Conservation (phyloP, 2,329 filamentous ascomycete genomes). For the Chaetomium globosum region DNA sequence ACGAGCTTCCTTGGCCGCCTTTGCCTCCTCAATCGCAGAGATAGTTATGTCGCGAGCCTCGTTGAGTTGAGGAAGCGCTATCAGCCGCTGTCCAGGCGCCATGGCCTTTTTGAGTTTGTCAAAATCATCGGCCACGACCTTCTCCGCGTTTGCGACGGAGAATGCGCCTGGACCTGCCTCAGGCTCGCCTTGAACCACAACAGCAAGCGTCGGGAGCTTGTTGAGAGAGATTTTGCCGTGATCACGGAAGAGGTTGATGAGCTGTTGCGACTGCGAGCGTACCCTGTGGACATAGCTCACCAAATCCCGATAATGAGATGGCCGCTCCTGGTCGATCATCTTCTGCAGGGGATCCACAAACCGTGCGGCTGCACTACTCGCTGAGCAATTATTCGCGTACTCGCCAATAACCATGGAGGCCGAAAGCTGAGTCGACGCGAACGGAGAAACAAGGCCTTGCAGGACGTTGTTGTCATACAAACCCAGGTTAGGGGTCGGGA, state of each 20-base stretch:
- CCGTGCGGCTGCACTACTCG: slow-evolving; percentile 54
- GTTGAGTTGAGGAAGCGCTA: slow-evolving; percentile 75
- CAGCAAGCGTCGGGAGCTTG: slow-evolving; percentile 78
- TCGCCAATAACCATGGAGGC: slow-evolving; percentile 85
- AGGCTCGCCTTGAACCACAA: slow-evolving; percentile 89
- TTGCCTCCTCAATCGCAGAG: slow-evolving; percentile 77
- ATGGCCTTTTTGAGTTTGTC: slow-evolving; percentile 87
- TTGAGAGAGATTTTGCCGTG: slow-evolving; percentile 77
- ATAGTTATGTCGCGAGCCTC: slow-evolving; percentile 74
- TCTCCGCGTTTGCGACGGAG: slow-evolving; percentile 83
- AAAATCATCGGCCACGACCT: slow-evolving; percentile 81
- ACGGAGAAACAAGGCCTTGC: slow-evolving; percentile 69
- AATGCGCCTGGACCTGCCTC: slow-evolving; percentile 93
- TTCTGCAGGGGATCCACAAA: slow-evolving; percentile 69
- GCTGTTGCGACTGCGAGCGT: slow-evolving; percentile 85
- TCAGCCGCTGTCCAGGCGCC: slow-evolving; percentile 82
- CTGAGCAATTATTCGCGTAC: slow-evolving; percentile 66
- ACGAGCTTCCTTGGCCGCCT: slow-evolving; percentile 73
- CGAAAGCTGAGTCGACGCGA: slow-evolving; percentile 83
- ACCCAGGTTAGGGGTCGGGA: slow-evolving; percentile 65
- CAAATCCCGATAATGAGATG: slow-evolving; percentile 82
- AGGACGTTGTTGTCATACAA: slow-evolving; percentile 68
- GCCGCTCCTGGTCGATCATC: slow-evolving; percentile 80
- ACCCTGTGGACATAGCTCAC: slow-evolving; percentile 88
- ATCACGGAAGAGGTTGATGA: slow-evolving; percentile 89